Percentiles rank a stretch among this genome's conserved stretches.
Conservation (phyloP, 2,329 filamentous ascomycete species). For the Ophiosphaerella herpotricha region DNA sequence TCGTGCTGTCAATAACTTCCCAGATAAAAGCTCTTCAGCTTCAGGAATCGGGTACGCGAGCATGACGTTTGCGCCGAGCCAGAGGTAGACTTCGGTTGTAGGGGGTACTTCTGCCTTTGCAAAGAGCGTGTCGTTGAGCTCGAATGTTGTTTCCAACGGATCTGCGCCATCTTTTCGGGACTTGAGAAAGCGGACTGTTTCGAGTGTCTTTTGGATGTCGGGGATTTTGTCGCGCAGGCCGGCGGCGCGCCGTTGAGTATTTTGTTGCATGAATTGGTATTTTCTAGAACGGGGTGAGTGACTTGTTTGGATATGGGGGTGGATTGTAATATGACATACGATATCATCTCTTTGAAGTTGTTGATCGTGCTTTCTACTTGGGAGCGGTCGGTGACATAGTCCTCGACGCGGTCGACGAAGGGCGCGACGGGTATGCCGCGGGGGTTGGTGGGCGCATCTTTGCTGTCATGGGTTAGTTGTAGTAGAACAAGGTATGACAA, state of each 20-base stretch:
- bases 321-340: constrained; percentile 58
- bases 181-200: constrained; percentile 86
- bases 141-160: constrained; percentile 88
- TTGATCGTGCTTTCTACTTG: constrained; percentile 82
- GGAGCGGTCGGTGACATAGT: constrained; percentile 77
- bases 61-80: constrained; percentile 99
- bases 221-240: constrained; percentile 94
- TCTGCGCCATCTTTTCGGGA: constrained; percentile 70
- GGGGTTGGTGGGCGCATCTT: constrained; percentile 68
- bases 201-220: constrained; percentile 93
- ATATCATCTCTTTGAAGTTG: constrained; percentile 92
- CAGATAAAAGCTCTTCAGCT: constrained; percentile 75
- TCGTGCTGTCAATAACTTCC: constrained; percentile 80
- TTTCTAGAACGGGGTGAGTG: constrained; percentile 63
- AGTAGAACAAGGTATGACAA: neutral
- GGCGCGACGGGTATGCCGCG: constrained; percentile 82
- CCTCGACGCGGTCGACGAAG: constrained; percentile 86
- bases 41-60: constrained; percentile 89
- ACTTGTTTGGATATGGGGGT: neutral
- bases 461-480: constrained; percentile 24
- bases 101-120: constrained; percentile 82
- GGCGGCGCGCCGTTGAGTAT: constrained; percentile 79
- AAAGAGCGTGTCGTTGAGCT: constrained; percentile 94
- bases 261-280: constrained; percentile 99
- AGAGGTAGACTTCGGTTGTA: constrained; percentile 91